These are phyloP conservation scores for Scortechinia acanthostroma DNA, from an alignment of 2,329 filamentous ascomycete species.

Conservation along the genomic window DNA sequence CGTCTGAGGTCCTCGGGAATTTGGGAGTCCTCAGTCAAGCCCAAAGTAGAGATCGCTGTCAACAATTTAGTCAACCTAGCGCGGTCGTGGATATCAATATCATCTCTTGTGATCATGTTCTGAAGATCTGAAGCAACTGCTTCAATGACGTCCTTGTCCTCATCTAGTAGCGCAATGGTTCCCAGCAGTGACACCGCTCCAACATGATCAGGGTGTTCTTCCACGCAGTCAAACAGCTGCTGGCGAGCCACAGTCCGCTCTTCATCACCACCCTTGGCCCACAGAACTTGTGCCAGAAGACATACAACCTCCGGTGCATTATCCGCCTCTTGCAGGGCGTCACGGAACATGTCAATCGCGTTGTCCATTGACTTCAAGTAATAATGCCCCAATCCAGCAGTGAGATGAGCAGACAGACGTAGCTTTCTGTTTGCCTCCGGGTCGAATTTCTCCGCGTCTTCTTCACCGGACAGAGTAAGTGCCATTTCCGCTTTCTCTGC, in stretches of 20 bases:
- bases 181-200: constrained; percentile 56
- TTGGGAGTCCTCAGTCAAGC: constrained; percentile 23
- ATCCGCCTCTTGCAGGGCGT: constrained; percentile 53
- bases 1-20: constrained; percentile 38
- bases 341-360: constrained; percentile 59
- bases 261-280: constrained; percentile 59
- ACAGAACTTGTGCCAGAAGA: constrained; percentile 63
- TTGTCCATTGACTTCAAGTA: constrained; percentile 46
- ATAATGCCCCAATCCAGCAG: constrained; percentile 59
- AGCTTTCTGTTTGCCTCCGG: constrained; percentile 40
- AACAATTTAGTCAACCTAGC: constrained; percentile 49
- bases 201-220: constrained; percentile 52
- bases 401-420: constrained; percentile 60
- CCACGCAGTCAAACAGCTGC: constrained; percentile 57
- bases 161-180: constrained; percentile 57
- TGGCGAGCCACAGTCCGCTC: constrained; percentile 58
- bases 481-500: constrained; percentile 58
- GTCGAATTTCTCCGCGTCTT: constrained; percentile 39
- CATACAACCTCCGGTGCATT: constrained; percentile 64
- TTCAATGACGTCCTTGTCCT: constrained; percentile 51
- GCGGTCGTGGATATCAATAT: constrained; percentile 39
- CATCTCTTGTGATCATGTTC: constrained; percentile 42
- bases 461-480: constrained; percentile 52
- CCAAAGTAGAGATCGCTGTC: constrained; percentile 44
- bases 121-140: constrained; percentile 58